Evolutionary conservation across 139 green algal genomes (phyloP).

Genomic region (Dunaliella sp.): DNA sequence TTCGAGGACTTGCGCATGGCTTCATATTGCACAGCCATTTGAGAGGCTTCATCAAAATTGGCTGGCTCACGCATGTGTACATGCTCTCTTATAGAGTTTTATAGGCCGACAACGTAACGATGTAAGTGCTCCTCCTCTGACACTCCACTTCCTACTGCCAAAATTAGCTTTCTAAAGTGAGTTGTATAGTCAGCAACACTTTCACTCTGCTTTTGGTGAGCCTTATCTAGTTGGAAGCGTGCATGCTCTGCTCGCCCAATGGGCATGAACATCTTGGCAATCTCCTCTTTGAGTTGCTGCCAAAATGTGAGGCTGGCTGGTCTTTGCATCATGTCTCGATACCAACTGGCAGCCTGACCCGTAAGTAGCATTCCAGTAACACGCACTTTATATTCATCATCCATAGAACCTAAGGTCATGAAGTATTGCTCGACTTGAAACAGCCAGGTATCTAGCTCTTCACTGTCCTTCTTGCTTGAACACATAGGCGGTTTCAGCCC

Average conservation of each 20-base stretch:
- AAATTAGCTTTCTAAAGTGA: not conserved
- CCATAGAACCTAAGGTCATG: not conserved
- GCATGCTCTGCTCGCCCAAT: not conserved
- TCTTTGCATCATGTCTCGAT: not conserved
- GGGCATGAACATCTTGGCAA: slow-evolving; percentile 15
- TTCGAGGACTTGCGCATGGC: not conserved
- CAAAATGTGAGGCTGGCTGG: not conserved
- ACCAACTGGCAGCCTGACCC: not conserved
- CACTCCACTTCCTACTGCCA: not conserved
- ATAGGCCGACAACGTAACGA: not conserved
- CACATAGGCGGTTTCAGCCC: not conserved
- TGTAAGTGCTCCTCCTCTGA: not conserved
- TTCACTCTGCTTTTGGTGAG: not conserved
- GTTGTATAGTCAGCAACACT: not conserved
- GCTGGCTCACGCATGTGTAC: not conserved
- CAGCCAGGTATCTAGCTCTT: not conserved
- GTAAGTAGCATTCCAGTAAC: not conserved
- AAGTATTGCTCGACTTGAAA: slow-evolving; percentile 3
- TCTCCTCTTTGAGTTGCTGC: not conserved
- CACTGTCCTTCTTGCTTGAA: not conserved
- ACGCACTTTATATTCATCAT: not conserved
- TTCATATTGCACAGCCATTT: not conserved
- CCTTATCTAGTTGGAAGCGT: not conserved
- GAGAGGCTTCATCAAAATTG: not conserved
- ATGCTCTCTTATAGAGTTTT: not conserved